Base-by-base conservation (phyloP, 2,329 filamentous ascomycete genomes). In the Furcasterigmium sp. region DNA sequence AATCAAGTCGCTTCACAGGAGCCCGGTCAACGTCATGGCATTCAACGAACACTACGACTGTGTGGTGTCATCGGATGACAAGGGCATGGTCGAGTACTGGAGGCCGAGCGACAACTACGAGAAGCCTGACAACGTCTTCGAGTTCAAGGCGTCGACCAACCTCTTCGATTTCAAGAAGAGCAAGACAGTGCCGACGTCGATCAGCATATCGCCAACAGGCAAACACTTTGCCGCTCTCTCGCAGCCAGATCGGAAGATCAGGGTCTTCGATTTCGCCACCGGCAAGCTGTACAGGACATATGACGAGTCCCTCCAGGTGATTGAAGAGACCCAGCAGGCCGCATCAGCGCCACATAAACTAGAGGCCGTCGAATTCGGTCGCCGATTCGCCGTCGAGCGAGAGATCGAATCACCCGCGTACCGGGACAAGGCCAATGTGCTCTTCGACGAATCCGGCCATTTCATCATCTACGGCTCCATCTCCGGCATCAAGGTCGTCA, bases 51-150 rank as follows among this genome's bases (percentile, higher is more conserved):
- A 76, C 5, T 95, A 84, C 58, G 85, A 97, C 63, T 98, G 93
- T 57, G 91, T 95, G 2, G 70, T 97, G 7, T 97, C 93, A 2
- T 84, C 84, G 0, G 94, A 98, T 52, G 83, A 91, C 53, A 80
- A 80, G 42, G 91, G 93, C 19, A 97, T 97, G 91, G 61, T 98
- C 9, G 93, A 98, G 63, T 98, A 98, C 67, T 98, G 93, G 93
- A 78, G 80, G 45, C 90, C 93, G 1, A 79, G 78, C 49, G 82
- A 80, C 2, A 82, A 72, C 30, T 96, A 89, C 61, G 89, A 95
- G 56, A 96, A 97, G 63, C 93, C 93, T 0, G 84, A 90, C 53
- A 89, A 81, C 41, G 90, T 98, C 15, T 98, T 95, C 60, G 78
- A 88, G 52, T 87, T 90, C 68, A 98, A 98, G 67, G 95, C 89